These are phyloP conservation scores for Torulaspora pretoriensis DNA, from an alignment of 1,139 yeast genomes.

Conservation along the genomic window DNA sequence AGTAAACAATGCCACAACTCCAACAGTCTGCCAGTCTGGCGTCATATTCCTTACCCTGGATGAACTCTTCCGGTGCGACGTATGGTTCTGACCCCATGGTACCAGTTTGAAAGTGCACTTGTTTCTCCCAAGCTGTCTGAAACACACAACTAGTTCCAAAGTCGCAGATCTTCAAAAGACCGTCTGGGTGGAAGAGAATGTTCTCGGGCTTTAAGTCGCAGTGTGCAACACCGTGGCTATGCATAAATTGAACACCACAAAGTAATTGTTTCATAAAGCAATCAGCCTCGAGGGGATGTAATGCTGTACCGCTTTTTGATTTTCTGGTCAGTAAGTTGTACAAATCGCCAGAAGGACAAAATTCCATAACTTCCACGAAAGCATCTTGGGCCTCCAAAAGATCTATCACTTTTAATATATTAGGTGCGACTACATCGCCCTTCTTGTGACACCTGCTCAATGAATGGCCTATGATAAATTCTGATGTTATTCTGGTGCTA, in stretches of 20 bases:
- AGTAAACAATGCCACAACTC: constrained; percentile 62
- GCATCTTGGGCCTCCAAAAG: constrained; percentile 57
- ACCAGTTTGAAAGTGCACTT: constrained; percentile 50
- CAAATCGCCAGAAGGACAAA: constrained; percentile 70
- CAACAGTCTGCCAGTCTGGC: constrained; percentile 62
- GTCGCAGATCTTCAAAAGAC: constrained; percentile 56
- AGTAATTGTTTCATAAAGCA: constrained; percentile 67
- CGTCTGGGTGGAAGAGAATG: constrained; percentile 48
- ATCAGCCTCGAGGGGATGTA: constrained; percentile 58
- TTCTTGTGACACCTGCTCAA: constrained; percentile 43
- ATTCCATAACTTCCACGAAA: constrained; percentile 75
- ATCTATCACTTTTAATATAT: constrained; percentile 65
- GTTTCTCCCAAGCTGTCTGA: constrained; percentile 63
- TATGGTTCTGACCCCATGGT: constrained; percentile 75
- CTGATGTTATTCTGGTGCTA: constrained; percentile 66
- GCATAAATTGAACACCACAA: constrained; percentile 63
- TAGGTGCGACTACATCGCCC: constrained; percentile 41
- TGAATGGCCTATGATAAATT: constrained; percentile 69
- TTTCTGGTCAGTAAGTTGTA: constrained; percentile 44
- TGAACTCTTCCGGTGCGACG: constrained; percentile 68
- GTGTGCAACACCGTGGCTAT: constrained; percentile 70
- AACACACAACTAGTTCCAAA: constrained; percentile 79
- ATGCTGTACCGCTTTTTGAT: constrained; percentile 35
- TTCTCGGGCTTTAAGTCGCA: constrained; percentile 73
- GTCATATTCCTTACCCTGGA: constrained; percentile 45